A percentile compares a stretch with the other conserved stretches of the same genome.
phyloP scores from a whole-genome alignment of 116 monocot species.

The Dioscorea cayenensis region DNA sequence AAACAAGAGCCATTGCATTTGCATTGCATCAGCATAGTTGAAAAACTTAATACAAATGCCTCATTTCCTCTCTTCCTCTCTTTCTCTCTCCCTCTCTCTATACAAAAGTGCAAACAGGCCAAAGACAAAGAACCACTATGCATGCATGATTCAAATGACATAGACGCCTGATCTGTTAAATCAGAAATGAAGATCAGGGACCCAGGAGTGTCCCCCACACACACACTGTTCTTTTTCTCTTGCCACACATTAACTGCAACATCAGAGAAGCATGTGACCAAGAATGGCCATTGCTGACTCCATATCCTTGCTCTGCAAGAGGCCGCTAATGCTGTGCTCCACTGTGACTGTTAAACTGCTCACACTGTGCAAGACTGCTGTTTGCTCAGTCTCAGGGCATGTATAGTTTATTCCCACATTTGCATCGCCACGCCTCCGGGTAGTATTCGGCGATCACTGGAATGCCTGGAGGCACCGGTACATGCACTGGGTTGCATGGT shows the following conservation, averaged over 20 bases:
- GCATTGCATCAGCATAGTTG: no score
- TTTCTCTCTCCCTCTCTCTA: no score
- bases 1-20: no score
- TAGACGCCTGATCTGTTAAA: background rate
- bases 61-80: no score
- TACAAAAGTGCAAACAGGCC: no score
- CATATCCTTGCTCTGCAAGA: background rate
- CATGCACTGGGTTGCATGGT: conserved; percentile 63
- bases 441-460: conserved; percentile 62
- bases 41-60: no score
- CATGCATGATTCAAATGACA: no score
- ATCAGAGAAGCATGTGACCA: conserved; percentile 1
- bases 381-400: conserved; percentile 26
- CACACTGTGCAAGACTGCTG: background rate
- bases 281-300: background rate
- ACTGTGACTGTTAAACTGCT: no score
- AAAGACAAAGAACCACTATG: no score
- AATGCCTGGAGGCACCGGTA: conserved; percentile 51
- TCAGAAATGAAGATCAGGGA: background rate
- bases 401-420: conserved; percentile 59
- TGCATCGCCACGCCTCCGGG: conserved; percentile 78
- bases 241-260: background rate
- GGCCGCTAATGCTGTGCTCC: background rate
- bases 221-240: background rate
- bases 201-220: background rate